Evolutionary conservation across 2,329 filamentous ascomycete genomes (phyloP), one percentile per base, ranked within the genome.

Genomic region (Paraphoma sp.): DNA sequence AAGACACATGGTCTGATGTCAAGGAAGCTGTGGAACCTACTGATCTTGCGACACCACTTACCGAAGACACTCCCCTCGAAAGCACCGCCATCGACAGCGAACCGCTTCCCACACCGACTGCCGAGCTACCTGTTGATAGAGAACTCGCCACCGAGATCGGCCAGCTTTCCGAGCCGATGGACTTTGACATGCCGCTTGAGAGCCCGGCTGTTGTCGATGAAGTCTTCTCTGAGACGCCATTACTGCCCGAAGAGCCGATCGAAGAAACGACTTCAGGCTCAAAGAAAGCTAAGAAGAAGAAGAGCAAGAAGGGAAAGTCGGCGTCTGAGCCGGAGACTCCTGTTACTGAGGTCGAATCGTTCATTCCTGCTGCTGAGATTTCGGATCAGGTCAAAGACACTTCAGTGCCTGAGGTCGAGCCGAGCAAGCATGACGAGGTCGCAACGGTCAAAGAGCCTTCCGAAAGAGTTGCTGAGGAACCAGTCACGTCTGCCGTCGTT

Each of bases 51-150:
- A 28, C 33, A 10, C 10, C 51, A 28, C 14, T 44, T 30, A 23
- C 41, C 3, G 17, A 23, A 2, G 48, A 50, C 16, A 29, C 48
- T 23, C 40, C 48, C n/a, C 11, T 30, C 1, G 50, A 53, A 18
- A 52, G 6, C 11, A 38, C 36, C 14, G 14, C 36, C 14, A 2
- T 46, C 4, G n/a, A 46, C 17, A 23, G 52, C 12, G 33, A 56
- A 18, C 8, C 49, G 10, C 30, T 49, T 18, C n/a, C 44, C 10
- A 45, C 43, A 9, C 42, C 46, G 9, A 51, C 17, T 16, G 42
- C 40, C 23, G 82, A 62, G 86, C 78, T 52, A 84, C 56, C 63
- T 86, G 83, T 59, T 84, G 85, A 59, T 85, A 57, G 30, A 83
- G 79, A 60, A 83, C 78, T 86, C 83, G 69, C 84, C 75, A 55